Conservation (phyloP, 495 filamentous ascomycete genomes). For the Margaritispora aquatica region DNA sequence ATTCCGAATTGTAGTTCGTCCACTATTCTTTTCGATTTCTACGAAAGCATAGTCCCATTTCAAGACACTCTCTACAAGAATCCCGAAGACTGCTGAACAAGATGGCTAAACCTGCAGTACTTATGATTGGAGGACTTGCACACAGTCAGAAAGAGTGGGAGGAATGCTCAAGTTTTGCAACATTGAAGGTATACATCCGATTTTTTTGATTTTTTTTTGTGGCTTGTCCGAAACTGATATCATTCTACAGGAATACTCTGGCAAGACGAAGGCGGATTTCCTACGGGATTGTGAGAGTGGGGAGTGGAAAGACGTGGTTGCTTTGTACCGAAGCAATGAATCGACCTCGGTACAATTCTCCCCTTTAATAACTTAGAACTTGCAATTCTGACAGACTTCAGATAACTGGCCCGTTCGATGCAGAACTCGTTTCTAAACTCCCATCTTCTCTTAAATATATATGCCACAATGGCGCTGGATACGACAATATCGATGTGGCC, state of each 20-base stretch:
- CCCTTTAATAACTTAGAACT: not conserved
- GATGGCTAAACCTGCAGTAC: slow-evolving; percentile 34
- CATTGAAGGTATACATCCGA: slow-evolving; percentile 40
- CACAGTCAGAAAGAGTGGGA: slow-evolving; percentile 46
- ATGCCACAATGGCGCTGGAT: slow-evolving; percentile 82
- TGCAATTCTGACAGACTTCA: slow-evolving; percentile 20
- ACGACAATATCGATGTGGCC: slow-evolving; percentile 71
- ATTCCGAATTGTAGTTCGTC: no score
- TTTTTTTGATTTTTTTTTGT: not conserved
- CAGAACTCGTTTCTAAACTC: slow-evolving; percentile 50
- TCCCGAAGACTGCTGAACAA: not conserved
- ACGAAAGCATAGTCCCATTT: not conserved
- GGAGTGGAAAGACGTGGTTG: slow-evolving; percentile 50
- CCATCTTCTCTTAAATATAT: slow-evolving; percentile 69
- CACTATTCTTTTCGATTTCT: not conserved
- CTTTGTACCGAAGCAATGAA: slow-evolving; percentile 51
- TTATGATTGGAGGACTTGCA: slow-evolving; percentile 49
- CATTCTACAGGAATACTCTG: slow-evolving; percentile 42
- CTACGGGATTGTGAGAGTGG: slow-evolving; percentile 45
- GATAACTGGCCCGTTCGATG: slow-evolving; percentile 55
- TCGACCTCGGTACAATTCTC: slow-evolving; percentile 43
- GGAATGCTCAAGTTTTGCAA: slow-evolving; percentile 41
- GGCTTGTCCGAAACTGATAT: not conserved
- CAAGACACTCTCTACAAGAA: not conserved
- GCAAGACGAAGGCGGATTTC: slow-evolving; percentile 45